Percentiles rank a stretch among this genome's conserved stretches.
Evolutionary conservation across 148 eudicot genomes (phyloP).

Genomic region (Mesembryanthemum crystallinum): DNA sequence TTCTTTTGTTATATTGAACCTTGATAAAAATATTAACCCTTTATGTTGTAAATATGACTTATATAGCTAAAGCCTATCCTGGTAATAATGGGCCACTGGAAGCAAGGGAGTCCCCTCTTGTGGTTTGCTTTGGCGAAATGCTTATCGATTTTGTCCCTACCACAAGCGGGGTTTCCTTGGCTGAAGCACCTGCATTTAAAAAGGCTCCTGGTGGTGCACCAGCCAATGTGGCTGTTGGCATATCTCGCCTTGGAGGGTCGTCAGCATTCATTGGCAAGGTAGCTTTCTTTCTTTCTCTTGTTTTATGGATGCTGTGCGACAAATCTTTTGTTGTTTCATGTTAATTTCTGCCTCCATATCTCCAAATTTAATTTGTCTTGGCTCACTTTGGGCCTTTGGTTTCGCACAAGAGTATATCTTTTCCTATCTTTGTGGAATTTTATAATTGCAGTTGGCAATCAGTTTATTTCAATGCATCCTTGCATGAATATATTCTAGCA

Average conservation of each 20-base stretch:
- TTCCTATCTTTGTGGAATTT: neutral
- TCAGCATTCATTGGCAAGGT: conserved; percentile 99
- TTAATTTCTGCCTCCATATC: neutral
- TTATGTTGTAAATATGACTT: conserved; percentile 2
- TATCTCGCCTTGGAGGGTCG: conserved; percentile 89
- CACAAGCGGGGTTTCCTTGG: conserved; percentile 74
- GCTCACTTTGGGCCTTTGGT: neutral
- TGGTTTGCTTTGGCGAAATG: conserved; percentile 99
- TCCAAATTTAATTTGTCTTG: neutral
- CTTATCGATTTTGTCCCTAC: conserved; percentile 97
- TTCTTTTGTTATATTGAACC: neutral
- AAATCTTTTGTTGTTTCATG: neutral
- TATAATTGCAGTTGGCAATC: neutral
- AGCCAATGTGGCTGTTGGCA: conserved; percentile 97
- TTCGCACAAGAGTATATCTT: neutral
- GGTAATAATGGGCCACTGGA: conserved; percentile 49
- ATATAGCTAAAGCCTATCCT: conserved; percentile 49
- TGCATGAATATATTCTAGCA: neutral
- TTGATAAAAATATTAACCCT: neutral
- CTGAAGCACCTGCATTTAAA: conserved; percentile 94
- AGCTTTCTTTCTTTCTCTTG: neutral
- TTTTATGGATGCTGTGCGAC: neutral
- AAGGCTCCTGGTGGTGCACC: conserved; percentile 99
- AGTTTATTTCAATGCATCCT: neutral
- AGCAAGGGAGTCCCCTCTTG: conserved; percentile 57